Evolutionary conservation across 768 basidiomycete genomes (phyloP), one percentile per base, ranked within the genome.

Genomic region (Amanita pallidorosea): DNA sequence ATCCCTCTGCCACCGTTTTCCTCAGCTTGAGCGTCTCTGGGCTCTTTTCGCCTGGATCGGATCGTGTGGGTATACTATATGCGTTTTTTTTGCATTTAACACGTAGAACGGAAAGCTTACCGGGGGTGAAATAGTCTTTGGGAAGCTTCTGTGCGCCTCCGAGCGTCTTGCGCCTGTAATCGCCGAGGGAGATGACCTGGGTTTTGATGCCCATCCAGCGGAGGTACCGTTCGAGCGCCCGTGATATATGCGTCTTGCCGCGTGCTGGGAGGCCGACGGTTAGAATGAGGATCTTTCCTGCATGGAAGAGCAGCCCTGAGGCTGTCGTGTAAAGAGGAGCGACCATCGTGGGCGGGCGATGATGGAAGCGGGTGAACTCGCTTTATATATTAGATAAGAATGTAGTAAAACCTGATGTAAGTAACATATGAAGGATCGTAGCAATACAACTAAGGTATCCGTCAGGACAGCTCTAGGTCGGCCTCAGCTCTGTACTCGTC

Each of bases 121-220:
- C 89, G 18, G 87, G 70, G 1, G 80, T 81, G 59, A 99, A 99
- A 67, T 98, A 99, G 64, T 99, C 96, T 0, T 82, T 69, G 0
- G 96, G 96, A 4, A 99, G 71, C 45, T 84, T 82, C 67, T 91
- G 79, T 0, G 92, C 88, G 0, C 87, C 85, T 7, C 96, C 96
- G 13, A 98, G 70, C 0, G 83, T 80, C 73, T 91, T 90, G 47
- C 96, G 70, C 42, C 96, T 80, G 66, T 95, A 93, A 67, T 99
- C 96, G 18, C 96, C 96, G 8, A 99, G 72, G 5, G 92, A 94
- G 51, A 97, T 83, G 49, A 98, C 96, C 55, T 86, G 80, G 0
- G 92, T 95, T 67, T 95, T 97, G 49, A 99, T 89, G 27, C 96
- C 96, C 66, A 91, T 88, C 96, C 96, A 99, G 65, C 92, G 77